A percentile compares a stretch with the other conserved stretches of the same genome.
Conservation (phyloP, 306 rosid species). For the Malus orientalis region DNA sequence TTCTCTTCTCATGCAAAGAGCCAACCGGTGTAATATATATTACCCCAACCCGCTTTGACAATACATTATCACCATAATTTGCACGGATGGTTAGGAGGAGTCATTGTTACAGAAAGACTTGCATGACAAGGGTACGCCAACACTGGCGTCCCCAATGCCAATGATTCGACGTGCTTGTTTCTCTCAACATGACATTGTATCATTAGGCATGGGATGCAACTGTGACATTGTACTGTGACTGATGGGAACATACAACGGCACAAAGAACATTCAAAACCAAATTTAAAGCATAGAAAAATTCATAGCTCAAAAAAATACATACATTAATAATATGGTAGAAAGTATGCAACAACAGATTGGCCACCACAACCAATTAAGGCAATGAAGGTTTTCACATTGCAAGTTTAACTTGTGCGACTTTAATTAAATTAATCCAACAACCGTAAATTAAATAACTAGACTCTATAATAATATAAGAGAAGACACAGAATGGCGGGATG, state of each 20-base stretch:
- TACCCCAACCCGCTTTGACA: no score
- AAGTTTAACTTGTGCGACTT: slow-evolving; percentile 13
- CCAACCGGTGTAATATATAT: no score
- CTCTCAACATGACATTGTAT: background rate
- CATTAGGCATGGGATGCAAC: background rate
- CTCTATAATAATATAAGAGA: slow-evolving; percentile 22
- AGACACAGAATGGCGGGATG: slow-evolving; percentile 1
- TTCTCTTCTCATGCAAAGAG: no score
- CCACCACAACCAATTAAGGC: slow-evolving; percentile 18
- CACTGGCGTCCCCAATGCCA: background rate
- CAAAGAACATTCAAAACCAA: background rate
- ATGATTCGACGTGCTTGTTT: background rate
- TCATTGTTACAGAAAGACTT: background rate
- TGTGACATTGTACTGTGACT: background rate
- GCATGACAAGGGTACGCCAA: background rate
- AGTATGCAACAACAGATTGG: slow-evolving; percentile 10
- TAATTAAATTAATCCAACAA: slow-evolving; percentile 18
- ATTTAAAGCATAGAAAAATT: background rate
- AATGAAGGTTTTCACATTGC: slow-evolving; percentile 28
- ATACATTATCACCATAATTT: no score
- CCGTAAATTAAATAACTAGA: slow-evolving; percentile 24
- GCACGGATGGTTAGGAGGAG: no score
- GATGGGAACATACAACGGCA: background rate
- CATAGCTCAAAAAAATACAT: background rate
- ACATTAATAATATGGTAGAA: slow-evolving; percentile 14